Conservation (phyloP, 2,329 filamentous ascomycete species). For the Colletotrichum siamense region DNA sequence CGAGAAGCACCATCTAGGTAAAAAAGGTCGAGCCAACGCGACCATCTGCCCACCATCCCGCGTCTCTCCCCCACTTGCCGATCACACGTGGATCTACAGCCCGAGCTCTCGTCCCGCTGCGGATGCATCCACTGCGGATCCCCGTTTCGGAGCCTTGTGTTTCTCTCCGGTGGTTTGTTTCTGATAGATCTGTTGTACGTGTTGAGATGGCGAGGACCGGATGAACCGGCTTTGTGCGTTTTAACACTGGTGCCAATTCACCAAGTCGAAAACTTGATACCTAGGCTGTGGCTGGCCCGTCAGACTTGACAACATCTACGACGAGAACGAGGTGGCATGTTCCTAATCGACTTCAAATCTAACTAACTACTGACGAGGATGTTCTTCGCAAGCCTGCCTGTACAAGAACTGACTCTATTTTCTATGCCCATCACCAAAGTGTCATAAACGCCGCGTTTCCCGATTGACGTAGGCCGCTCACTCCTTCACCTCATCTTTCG, state of each 20-base stretch:
- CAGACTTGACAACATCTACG: neutral
- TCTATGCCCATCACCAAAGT: neutral
- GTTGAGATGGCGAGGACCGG: neutral
- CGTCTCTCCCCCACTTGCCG: neutral
- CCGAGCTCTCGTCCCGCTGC: neutral
- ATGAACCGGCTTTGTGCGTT: neutral
- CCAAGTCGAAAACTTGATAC: neutral
- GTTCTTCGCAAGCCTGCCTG: neutral
- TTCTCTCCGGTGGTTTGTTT: neutral
- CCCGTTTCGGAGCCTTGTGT: neutral
- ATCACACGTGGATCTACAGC: neutral
- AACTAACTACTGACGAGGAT: neutral
- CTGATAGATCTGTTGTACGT: neutral
- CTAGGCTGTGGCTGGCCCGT: neutral
- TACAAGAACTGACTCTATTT: neutral
- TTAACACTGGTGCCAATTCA: neutral
- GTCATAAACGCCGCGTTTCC: neutral
- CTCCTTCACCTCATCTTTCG: neutral
- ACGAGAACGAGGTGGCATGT: neutral
- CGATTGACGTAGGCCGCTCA: neutral
- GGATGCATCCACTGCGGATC: neutral
- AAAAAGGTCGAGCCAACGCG: neutral
- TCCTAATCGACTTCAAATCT: neutral
- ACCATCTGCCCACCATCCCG: neutral
- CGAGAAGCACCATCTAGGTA: accelerated